Percentiles rank a stretch among this genome's conserved stretches.
Conservation (phyloP, 768 basidiomycete species). For the Clathrus columnatus region DNA sequence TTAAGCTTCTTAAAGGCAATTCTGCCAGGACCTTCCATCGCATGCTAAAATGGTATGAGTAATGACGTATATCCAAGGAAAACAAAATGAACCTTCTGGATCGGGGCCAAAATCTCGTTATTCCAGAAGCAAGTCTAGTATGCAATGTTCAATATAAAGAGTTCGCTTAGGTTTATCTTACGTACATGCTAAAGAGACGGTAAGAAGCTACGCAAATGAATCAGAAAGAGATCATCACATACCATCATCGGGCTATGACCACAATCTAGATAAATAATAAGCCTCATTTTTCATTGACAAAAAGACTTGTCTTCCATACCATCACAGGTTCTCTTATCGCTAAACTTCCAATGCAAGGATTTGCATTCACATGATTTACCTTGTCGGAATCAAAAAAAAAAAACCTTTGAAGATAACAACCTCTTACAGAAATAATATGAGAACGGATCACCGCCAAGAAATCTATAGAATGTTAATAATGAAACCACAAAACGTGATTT, state of each 20-base stretch:
- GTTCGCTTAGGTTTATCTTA: constrained; percentile 11
- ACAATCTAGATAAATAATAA: constrained; percentile 43
- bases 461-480: constrained; percentile 22
- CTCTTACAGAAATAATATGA: constrained; percentile 82
- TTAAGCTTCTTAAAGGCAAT: constrained; percentile 88
- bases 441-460: constrained; percentile 89
- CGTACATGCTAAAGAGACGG: constrained; percentile 42
- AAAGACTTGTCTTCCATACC: constrained; percentile 33
- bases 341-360: constrained; percentile 90
- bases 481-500: no score
- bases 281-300: not conserved
- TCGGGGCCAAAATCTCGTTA: constrained; percentile 91
- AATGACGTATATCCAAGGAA: not conserved
- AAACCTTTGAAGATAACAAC: not conserved
- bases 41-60: constrained; percentile 32
- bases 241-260: constrained; percentile 67
- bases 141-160: not conserved
- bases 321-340: constrained; percentile 74
- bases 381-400: constrained; percentile 21
- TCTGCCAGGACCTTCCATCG: constrained; percentile 71
- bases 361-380: constrained; percentile 92
- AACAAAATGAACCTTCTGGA: constrained; percentile 49
- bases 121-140: constrained; percentile 91
- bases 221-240: not conserved
- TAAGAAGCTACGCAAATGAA: not conserved